Conservation (phyloP, 768 basidiomycete genomes). For the Strobilomyces dryophilus region DNA sequence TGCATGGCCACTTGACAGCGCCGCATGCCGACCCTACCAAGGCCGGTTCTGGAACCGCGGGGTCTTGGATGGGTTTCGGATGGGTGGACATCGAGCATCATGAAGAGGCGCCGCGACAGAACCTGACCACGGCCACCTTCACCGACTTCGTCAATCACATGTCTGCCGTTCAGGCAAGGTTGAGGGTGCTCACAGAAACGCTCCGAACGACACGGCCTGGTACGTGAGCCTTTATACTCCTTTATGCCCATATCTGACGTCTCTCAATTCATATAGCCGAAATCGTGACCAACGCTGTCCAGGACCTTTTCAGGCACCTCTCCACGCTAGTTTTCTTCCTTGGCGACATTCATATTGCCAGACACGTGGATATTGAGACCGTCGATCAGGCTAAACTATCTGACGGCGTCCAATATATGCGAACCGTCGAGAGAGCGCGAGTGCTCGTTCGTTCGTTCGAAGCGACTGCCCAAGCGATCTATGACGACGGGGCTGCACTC, state of each 20-base stretch:
- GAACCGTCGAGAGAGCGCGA: slow-evolving; percentile 43
- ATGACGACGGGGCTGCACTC: slow-evolving; percentile 43
- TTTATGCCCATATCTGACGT: neutral
- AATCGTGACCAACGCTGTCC: slow-evolving; percentile 25
- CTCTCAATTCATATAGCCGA: slow-evolving; percentile 12
- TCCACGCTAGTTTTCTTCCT: slow-evolving; percentile 39
- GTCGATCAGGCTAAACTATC: slow-evolving; percentile 29
- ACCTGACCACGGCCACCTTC: slow-evolving; percentile 29
- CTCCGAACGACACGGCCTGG: slow-evolving; percentile 21
- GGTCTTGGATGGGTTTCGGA: slow-evolving; percentile 53
- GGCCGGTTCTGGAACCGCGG: slow-evolving; percentile 49
- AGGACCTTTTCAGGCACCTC: slow-evolving; percentile 35
- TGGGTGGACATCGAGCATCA: slow-evolving; percentile 38
- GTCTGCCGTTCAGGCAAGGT: slow-evolving; percentile 27
- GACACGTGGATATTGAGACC: slow-evolving; percentile 49
- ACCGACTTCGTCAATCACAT: slow-evolving; percentile 29
- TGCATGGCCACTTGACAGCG: slow-evolving; percentile 36
- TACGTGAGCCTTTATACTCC: slow-evolving; percentile 2
- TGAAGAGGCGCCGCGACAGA: slow-evolving; percentile 27
- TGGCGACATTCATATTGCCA: slow-evolving; percentile 49
- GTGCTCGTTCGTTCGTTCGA: slow-evolving; percentile 46
- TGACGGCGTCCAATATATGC: slow-evolving; percentile 36
- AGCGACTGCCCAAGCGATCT: slow-evolving; percentile 44
- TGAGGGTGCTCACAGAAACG: slow-evolving; percentile 18
- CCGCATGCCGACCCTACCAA: slow-evolving; percentile 37